Conservation (phyloP, 2,329 filamentous ascomycete genomes). For the Colletotrichum sp. region DNA sequence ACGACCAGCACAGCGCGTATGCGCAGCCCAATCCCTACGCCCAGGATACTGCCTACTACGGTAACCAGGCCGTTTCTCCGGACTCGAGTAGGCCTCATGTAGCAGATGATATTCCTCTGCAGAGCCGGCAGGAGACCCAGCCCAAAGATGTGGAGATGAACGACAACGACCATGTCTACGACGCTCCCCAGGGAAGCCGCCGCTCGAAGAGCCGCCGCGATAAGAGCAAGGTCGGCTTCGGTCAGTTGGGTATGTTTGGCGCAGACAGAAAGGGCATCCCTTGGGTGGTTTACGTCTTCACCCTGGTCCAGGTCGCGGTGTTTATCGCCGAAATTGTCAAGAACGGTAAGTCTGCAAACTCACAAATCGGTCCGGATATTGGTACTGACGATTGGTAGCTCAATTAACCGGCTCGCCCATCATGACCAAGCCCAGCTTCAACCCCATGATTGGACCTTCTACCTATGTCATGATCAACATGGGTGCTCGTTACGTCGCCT, state of each 20-base stretch:
- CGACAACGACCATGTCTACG: conserved; percentile 66
- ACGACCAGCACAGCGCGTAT: conserved; percentile 32
- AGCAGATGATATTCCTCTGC: conserved; percentile 63
- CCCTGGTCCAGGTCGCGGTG: conserved; percentile 77
- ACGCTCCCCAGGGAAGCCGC: conserved; percentile 46
- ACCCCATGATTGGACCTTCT: conserved; percentile 96
- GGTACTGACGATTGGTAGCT: conserved; percentile 47
- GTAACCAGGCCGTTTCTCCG: conserved; percentile 43
- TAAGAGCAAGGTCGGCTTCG: conserved; percentile 55
- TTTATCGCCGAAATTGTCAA: conserved; percentile 89
- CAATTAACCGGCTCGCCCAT: conserved; percentile 80
- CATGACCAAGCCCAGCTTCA: conserved; percentile 84
- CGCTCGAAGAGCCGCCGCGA: conserved; percentile 28
- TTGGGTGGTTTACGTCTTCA: conserved; percentile 84
- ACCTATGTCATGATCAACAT: conserved; percentile 93
- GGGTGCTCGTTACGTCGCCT: conserved; percentile 90
- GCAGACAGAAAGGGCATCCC: conserved; percentile 65
- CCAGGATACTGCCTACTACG: conserved; percentile 65
- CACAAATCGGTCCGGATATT: too few species aligned
- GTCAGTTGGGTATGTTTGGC: conserved; percentile 65
- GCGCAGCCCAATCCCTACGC: conserved; percentile 48
- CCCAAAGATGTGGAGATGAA: conserved; percentile 46
- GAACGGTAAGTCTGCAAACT: conserved; percentile 68
- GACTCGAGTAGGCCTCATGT: conserved; percentile 33
- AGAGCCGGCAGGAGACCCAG: conserved; percentile 41